phyloP scores from a whole-genome alignment of 768 basidiomycete genomes.

The Cystofilobasidium ferigula region DNA sequence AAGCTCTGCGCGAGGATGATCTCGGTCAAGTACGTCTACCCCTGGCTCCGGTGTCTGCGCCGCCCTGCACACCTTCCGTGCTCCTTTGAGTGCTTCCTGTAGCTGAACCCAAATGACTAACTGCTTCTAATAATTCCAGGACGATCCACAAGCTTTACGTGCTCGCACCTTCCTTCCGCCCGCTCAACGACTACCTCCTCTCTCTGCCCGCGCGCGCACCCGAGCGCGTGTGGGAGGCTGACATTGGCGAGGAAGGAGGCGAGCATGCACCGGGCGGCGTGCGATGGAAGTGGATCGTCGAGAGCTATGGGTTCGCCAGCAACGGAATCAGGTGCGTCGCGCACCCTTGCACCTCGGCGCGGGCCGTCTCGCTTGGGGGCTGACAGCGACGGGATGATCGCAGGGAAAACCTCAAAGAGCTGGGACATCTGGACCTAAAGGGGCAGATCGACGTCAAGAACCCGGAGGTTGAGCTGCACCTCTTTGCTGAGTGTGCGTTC shows the following conservation, averaged over 20 bases:
- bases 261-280: background rate
- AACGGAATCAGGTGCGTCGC: background rate
- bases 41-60: too few species aligned
- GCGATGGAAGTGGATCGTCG: conserved; percentile 8
- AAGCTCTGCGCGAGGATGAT: conserved; percentile 68
- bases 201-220: background rate
- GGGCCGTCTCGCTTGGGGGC: too few species aligned
- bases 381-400: too few species aligned
- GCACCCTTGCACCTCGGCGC: background rate
- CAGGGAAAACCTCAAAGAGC: conserved; percentile 54
- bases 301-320: background rate
- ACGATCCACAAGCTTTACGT: conserved; percentile 18
- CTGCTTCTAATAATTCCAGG: background rate
- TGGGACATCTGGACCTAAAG: conserved; percentile 70
- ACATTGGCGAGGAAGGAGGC: background rate
- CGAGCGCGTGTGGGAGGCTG: conserved; percentile 6
- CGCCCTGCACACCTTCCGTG: too few species aligned
- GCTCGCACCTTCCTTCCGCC: background rate
- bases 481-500: conserved; percentile 75
- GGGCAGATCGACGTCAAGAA: conserved; percentile 72
- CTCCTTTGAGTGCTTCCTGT: background rate
- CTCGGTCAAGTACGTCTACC: conserved; percentile 58
- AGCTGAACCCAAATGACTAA: background rate
- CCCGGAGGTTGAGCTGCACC: conserved; percentile 60
- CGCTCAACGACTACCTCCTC: conserved; percentile 8